Evolutionary conservation across 2,329 filamentous ascomycete species (phyloP), one percentile per base, ranked within the genome.

Genomic region (Fonsecaea multimorphosa): DNA sequence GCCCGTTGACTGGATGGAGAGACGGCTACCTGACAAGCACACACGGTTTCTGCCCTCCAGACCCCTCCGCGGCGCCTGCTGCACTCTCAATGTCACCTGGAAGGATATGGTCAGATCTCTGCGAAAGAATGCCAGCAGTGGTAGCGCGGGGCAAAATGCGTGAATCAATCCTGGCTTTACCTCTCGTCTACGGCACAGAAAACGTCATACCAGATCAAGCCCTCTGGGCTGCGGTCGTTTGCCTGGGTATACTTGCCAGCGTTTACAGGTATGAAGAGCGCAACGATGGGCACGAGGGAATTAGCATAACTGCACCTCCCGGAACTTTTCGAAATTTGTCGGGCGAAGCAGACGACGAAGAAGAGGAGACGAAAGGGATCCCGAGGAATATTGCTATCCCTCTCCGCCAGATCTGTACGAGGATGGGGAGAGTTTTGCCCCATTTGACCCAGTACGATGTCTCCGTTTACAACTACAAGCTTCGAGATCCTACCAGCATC

Each of bases 401-500:
- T 16, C 36, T 66, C 14, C 64, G 64, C 29, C 64, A 66, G 46
- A 62, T 66, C 19, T 66, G 64, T 32, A 66, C 64, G 3, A 34
- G 64, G 12, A 66, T 66, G 64, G 64, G 64, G 11, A 46, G 64
- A 34, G 40, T 66, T n/a, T 24, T 66, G 24, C 64, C 64, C 14
- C 64, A 66, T 51, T 31, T 66, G 44, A 66, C 64, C 8, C 64
- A 66, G 58, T 66, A 62, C 44, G 64, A 66, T 38, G 64, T 66
- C n/a, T 66, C 64, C 5, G 64, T 66, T 27, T 66, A 66, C 59
- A 66, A 66, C 34, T 66, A 62, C 54, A 66, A 66, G 46, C 64
- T 66, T 29, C 60, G 64, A 52, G 64, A 67, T 49, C 64, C 64
- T 24, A 64, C 64, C 54, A 67, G 64, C 46, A 64, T 67, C 61